Base-by-base conservation (phyloP, 2,329 filamentous ascomycete species). In the Daldinia eschscholtzii region DNA sequence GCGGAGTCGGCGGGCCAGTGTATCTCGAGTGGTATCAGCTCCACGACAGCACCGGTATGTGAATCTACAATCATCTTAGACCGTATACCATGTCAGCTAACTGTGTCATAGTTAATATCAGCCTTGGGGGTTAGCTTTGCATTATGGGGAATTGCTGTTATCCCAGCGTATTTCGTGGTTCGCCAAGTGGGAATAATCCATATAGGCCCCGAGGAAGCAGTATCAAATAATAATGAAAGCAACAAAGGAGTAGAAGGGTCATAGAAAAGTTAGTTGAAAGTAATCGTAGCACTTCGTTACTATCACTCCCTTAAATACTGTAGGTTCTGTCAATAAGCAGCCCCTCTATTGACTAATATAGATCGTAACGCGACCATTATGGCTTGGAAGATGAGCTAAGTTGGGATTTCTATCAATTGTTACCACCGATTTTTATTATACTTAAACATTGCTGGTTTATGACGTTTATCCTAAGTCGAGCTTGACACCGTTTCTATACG, bases 1-100 rank as follows among this genome's bases (percentile, higher is more conserved):
- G 70, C 76, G 1, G 76, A 78, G 30, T 74, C 72, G 3, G 76
- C 75, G 4, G 76, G 76, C 0, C 71, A 78, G 37, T 76, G 75
- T 37, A 64, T 77, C 3, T 69, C 73, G 15, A 75, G 76, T 13
- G 78, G 77, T 0, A 79, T 78, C 33, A 79, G 76, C 65, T 79
- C 77, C 0, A 67, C 64, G 37, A 44, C 65, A 44, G 35, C 56
- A 56, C 61, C 65, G 20, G 56, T 64, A 65, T 12, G 65, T 28
- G 6, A 53, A 28, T 18, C 1, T n/a, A 23, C 28, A 7, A 52
- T 28, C 1, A 52, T 42, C 1, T 13, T 4, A 13, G 23, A 13
- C n/a, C 44, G 13, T 10, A 26, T 33, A 12, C 30, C 10, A 6
- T 4, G 6, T 42, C 18, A 10, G 23, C 64, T 64, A 59, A 63